Evolutionary conservation across 2,329 filamentous ascomycete species (phyloP).

Genomic region (Capronia coronata): DNA sequence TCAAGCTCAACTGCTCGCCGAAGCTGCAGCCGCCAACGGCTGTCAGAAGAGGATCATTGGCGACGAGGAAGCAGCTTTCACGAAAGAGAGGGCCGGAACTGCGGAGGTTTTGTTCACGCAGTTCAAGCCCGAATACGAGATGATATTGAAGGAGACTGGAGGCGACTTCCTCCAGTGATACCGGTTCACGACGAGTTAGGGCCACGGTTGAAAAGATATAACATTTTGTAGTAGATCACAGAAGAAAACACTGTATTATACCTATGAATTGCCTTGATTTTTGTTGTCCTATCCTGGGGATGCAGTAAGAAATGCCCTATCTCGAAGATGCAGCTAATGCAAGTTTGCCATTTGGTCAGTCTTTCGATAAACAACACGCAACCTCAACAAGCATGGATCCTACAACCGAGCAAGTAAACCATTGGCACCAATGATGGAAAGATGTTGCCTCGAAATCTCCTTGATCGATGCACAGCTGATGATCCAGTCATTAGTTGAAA

Average conservation of each 20-base stretch:
- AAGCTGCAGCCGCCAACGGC: slow-evolving; percentile 6
- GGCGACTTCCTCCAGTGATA: slow-evolving; percentile 46
- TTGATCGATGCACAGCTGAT: slow-evolving; percentile 29
- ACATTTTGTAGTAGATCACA: too few species aligned
- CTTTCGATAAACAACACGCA: too few species aligned
- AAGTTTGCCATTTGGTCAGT: too few species aligned
- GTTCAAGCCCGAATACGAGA: slow-evolving; percentile 7
- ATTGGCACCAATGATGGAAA: slow-evolving; percentile 30
- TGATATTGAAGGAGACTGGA: slow-evolving; percentile 41
- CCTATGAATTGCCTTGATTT: too few species aligned
- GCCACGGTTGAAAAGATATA: too few species aligned
- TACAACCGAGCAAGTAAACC: slow-evolving; percentile 21
- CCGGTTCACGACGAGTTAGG: too few species aligned
- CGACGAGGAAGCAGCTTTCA: slow-evolving; percentile 8
- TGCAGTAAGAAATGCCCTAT: too few species aligned
- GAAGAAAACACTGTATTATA: too few species aligned
- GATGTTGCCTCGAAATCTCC: slow-evolving; percentile 30
- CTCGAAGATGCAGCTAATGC: too few species aligned
- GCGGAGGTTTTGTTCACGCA: background rate
- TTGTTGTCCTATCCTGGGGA: too few species aligned
- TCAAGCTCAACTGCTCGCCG: slow-evolving; percentile 47
- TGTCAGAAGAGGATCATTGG: background rate
- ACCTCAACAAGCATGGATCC: background rate
- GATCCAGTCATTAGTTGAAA: too few species aligned
- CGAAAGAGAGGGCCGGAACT: background rate